These are phyloP conservation scores for Magnolia changhungtana DNA, from an alignment of 164 flowering plant species.

Conservation along the genomic window DNA sequence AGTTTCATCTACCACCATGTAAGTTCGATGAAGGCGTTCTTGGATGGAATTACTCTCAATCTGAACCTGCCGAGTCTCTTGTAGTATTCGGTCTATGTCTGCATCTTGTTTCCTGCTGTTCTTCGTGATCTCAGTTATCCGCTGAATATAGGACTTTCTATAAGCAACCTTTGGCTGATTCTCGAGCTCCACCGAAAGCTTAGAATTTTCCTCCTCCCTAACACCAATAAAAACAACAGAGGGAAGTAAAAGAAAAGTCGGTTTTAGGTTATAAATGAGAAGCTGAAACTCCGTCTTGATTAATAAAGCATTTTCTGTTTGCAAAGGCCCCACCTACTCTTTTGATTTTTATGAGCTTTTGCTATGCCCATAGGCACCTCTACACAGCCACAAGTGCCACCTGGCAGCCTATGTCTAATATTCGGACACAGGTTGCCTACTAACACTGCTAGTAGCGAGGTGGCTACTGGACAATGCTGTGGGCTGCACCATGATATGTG, in stretches of 20 bases:
- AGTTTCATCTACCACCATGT: slow-evolving; percentile 70
- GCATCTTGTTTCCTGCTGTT: slow-evolving; percentile 82
- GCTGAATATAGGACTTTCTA: slow-evolving; percentile 58
- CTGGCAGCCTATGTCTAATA: no score
- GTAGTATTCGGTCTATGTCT: slow-evolving; percentile 65
- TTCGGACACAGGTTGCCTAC: no score
- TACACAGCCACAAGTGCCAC: neutral
- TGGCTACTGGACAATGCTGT: no score
- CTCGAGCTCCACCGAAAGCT: slow-evolving; percentile 52
- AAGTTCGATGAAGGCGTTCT: slow-evolving; percentile 75
- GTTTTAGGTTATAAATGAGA: neutral
- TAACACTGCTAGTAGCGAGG: no score
- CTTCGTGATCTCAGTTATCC: slow-evolving; percentile 75
- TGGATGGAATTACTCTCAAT: slow-evolving; percentile 73
- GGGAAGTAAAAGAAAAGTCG: neutral
- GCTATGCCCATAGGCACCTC: neutral
- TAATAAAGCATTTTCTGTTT: neutral
- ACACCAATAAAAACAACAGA: neutral
- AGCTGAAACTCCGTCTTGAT: neutral
- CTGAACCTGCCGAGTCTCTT: slow-evolving; percentile 79
- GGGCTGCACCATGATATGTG: no score
- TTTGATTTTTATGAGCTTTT: neutral
- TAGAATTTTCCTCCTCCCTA: slow-evolving; percentile 60
- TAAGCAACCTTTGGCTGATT: slow-evolving; percentile 55
- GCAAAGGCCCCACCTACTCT: neutral